phyloP scores from a whole-genome alignment of 495 filamentous ascomycete species.

The Aspergillus homomorphus region DNA sequence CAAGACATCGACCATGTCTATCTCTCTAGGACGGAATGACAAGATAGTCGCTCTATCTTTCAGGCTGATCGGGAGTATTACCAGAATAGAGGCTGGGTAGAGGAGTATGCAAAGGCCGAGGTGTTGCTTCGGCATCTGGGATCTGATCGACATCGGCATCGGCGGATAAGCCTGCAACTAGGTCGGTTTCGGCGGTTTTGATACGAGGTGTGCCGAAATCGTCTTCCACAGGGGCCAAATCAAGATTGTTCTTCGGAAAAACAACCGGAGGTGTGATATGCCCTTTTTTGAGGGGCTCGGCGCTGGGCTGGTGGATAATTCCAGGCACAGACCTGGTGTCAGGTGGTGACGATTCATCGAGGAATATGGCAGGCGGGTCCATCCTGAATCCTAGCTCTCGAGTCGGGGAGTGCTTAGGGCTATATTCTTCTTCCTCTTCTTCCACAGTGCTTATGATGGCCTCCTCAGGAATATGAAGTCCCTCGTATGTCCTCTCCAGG shows the following conservation, averaged over 20 bases:
- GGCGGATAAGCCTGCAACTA: conserved; percentile 16
- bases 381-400: conserved; percentile 12
- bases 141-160: conserved; percentile 26
- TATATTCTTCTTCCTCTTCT: conserved; percentile 18
- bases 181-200: conserved; percentile 14
- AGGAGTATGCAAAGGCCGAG: conserved; percentile 36
- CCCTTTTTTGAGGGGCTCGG: conserved; percentile 19
- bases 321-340: conserved; percentile 25
- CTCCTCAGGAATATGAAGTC: conserved; percentile 42
- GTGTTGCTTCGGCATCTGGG: conserved; percentile 39
- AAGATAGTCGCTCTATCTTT: conserved; percentile 13
- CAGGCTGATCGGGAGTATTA: conserved; percentile 55
- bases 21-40: conserved; percentile 2
- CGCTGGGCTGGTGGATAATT: conserved; percentile 1
- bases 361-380: background rate
- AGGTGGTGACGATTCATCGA: conserved; percentile 16
- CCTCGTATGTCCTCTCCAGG: conserved; percentile 35
- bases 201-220: conserved; percentile 33
- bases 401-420: conserved; percentile 25
- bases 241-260: conserved; percentile 5
- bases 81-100: conserved; percentile 47
- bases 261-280: conserved; percentile 38
- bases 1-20: conserved; percentile 12
- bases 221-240: background rate
- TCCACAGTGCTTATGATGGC: conserved; percentile 28